Conservation (phyloP, 495 filamentous ascomycete genomes). For the Annulohypoxylon stygium region DNA sequence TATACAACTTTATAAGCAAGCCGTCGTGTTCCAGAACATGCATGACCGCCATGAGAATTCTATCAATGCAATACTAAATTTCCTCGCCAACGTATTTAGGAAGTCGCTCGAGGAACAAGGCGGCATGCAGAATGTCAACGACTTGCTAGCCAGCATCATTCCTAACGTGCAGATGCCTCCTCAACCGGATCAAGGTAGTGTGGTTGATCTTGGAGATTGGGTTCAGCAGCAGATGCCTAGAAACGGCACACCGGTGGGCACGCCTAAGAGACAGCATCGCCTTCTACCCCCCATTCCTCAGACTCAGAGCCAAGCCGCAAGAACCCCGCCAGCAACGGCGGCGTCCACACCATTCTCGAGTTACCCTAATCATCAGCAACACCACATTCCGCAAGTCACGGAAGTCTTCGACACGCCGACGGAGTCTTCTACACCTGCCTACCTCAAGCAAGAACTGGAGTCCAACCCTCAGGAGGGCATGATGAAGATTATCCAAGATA, state of each 20-base stretch:
- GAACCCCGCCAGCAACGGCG: slow-evolving; percentile 44
- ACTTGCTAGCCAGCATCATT: slow-evolving; percentile 78
- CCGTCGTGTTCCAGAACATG: slow-evolving; percentile 86
- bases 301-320: slow-evolving; percentile 43
- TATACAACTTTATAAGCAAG: slow-evolving; percentile 88
- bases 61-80: slow-evolving; percentile 97
- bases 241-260: slow-evolving; percentile 53
- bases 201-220: slow-evolving; percentile 81
- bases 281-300: slow-evolving; percentile 61
- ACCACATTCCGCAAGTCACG: slow-evolving; percentile 61
- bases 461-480: slow-evolving; percentile 76
- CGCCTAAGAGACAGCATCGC: slow-evolving; percentile 62
- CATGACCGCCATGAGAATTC: slow-evolving; percentile 97
- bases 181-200: slow-evolving; percentile 65
- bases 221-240: slow-evolving; percentile 59
- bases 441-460: slow-evolving; percentile 62
- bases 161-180: slow-evolving; percentile 67
- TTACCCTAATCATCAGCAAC: slow-evolving; percentile 47
- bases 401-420: slow-evolving; percentile 61
- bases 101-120: slow-evolving; percentile 70
- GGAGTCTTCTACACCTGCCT: slow-evolving; percentile 57
- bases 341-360: slow-evolving; percentile 48
- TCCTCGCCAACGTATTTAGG: slow-evolving; percentile 95
- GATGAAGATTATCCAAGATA: slow-evolving; percentile 87
- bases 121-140: slow-evolving; percentile 76